Conservation (phyloP, 2,329 filamentous ascomycete species). For the Amauroascus niger region DNA sequence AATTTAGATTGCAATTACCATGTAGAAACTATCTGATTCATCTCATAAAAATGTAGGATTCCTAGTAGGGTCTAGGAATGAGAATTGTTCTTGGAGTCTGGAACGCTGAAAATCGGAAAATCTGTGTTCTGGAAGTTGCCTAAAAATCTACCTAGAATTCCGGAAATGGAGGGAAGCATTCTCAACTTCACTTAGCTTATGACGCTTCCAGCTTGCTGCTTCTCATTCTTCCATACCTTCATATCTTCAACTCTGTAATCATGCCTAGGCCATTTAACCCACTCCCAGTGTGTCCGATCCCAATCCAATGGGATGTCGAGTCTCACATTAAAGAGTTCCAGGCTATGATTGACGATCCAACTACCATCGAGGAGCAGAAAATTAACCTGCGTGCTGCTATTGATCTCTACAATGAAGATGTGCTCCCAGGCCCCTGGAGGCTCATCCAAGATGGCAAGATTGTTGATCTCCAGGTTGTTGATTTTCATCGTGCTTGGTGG, state of each 20-base stretch:
- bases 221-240: too few species aligned
- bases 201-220: too few species aligned
- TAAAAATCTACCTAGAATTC: too few species aligned
- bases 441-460: constrained; percentile 5
- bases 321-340: constrained; percentile 10
- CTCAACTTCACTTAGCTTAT: too few species aligned
- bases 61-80: too few species aligned
- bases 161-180: too few species aligned
- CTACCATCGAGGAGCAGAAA: constrained; percentile 11
- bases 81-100: too few species aligned
- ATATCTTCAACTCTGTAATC: constrained; percentile 7
- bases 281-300: constrained; percentile 11
- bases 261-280: constrained; percentile 5
- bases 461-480: constrained; percentile 4
- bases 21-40: too few species aligned
- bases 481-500: constrained; percentile 11
- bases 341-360: constrained; percentile 11
- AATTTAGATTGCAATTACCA: too few species aligned
- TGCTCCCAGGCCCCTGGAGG: constrained; percentile 9
- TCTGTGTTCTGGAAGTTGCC: too few species aligned
- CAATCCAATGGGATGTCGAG: constrained; percentile 10
- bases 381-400: constrained; percentile 11
- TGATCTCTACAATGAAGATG: constrained; percentile 9
- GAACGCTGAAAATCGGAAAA: too few species aligned
- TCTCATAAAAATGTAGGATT: too few species aligned